Percentiles rank a stretch among this genome's conserved stretches.
These are phyloP conservation scores for Yamadazyma atlantica DNA, from an alignment of 1,139 yeast species.

Conservation along the genomic window DNA sequence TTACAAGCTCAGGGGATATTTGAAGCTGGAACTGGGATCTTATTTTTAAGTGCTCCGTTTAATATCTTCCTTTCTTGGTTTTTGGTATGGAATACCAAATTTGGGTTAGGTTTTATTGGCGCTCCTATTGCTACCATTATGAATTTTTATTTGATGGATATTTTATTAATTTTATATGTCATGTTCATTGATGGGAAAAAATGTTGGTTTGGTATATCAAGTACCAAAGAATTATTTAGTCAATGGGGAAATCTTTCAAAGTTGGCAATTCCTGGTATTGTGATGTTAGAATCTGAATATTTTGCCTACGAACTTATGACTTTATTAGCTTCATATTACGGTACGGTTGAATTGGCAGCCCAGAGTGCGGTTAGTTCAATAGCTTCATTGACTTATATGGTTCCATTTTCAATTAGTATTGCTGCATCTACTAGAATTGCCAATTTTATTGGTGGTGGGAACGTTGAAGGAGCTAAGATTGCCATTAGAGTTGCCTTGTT, in stretches of 20 bases:
- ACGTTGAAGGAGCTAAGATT: conserved; percentile 57
- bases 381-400: conserved; percentile 78
- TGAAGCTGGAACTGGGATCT: conserved; percentile 82
- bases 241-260: conserved; percentile 62
- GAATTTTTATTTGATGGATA: conserved; percentile 69
- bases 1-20: conserved; percentile 91
- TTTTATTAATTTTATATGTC: conserved; percentile 54
- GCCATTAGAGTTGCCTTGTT: conserved; percentile 65
- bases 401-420: conserved; percentile 86
- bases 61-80: conserved; percentile 70
- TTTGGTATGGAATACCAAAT: conserved; percentile 69
- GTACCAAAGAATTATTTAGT: conserved; percentile 44
- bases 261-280: conserved; percentile 69
- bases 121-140: conserved; percentile 72
- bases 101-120: conserved; percentile 67
- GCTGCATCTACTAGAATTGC: conserved; percentile 88
- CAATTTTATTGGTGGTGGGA: conserved; percentile 79
- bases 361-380: conserved; percentile 85
- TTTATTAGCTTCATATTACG: conserved; percentile 72
- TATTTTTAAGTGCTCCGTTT: conserved; percentile 76
- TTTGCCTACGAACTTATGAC: conserved; percentile 74
- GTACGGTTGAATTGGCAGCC: conserved; percentile 81
- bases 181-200: conserved; percentile 60
- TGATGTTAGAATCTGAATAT: conserved; percentile 75
- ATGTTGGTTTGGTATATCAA: conserved; percentile 67